Evolutionary conservation across 2,329 filamentous ascomycete species (phyloP), one percentile per base, ranked within the genome.

Genomic region (Nemania sp.): DNA sequence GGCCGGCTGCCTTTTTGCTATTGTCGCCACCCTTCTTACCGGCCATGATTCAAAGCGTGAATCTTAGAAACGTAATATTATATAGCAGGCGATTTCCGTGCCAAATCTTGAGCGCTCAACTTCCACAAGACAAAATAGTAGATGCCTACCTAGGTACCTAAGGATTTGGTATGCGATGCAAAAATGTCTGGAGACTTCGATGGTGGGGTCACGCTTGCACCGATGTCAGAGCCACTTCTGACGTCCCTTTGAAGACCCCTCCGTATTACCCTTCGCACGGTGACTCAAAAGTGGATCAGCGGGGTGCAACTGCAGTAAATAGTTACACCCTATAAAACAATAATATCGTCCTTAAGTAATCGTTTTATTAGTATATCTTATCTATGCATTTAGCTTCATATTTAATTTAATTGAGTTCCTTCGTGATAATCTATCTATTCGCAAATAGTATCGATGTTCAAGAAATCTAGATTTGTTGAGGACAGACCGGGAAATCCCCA

Each of bases 1-100:
- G 93, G 72, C 95, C 96, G 8, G 91, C 89, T 2, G 83, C 93
- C 85, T 98, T 98, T 83, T 97, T 98, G 80, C 87, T 91, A 82
- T 92, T 93, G 71, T 97, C 94, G 62, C 84, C 87, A 62, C 85
- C 88, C 80, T 92, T 94, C 81, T 92, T 93, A 74, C 86, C 87
- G 29, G 85, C 90, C 92, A 94, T 94, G 72, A 51, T 38, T 60
- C 13, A n/a, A 41, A 10, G 29, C 20, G 1, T n/a, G 22, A 41
- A 13, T 26, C 27, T 6, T 2, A 41, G 18, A 15, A 27, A n/a
- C 24, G 22, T 20, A 20, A n/a, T 26, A 18, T 43, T 7, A 18
- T 58, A 29, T 35, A 18, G 18, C 2, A 20, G 7, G 43, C 5
- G 53, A 53, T 49, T 15, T 47, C 15, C 5, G 27, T 26, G 3